phyloP scores from a whole-genome alignment of 306 rosid species.

The Lablab purpureus region DNA sequence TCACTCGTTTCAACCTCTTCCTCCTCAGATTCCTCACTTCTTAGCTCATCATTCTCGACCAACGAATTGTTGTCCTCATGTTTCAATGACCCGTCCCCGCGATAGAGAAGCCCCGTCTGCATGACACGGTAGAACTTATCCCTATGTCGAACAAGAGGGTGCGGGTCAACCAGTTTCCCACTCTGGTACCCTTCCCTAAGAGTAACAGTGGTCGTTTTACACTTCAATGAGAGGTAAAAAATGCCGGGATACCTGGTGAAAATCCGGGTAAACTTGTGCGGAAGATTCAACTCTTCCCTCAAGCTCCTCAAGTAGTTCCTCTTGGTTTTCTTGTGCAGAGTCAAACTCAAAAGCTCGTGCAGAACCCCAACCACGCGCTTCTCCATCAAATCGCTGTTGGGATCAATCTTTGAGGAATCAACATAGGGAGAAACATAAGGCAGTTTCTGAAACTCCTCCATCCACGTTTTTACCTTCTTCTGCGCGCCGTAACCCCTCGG shows the following conservation, averaged over 20 bases:
- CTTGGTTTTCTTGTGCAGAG: slow-evolving; percentile 89
- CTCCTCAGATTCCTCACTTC: slow-evolving; percentile 52
- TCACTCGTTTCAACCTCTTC: slow-evolving; percentile 52
- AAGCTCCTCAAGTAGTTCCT: slow-evolving; percentile 83
- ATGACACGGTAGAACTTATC: slow-evolving; percentile 84
- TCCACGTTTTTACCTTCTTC: slow-evolving; percentile 84
- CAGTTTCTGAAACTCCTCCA: slow-evolving; percentile 91
- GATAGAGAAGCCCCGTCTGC: slow-evolving; percentile 84
- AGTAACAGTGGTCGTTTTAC: slow-evolving; percentile 84
- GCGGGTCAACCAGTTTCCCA: slow-evolving; percentile 78
- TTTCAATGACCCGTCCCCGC: slow-evolving; percentile 65
- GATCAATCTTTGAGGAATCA: slow-evolving; percentile 71
- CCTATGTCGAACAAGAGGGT: slow-evolving; percentile 71
- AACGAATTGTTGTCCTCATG: slow-evolving; percentile 31
- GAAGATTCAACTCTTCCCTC: slow-evolving; percentile 91
- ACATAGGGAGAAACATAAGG: slow-evolving; percentile 87
- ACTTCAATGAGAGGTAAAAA: slow-evolving; percentile 85
- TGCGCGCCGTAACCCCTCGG: slow-evolving; percentile 91
- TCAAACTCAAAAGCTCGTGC: slow-evolving; percentile 83
- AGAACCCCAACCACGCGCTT: slow-evolving; percentile 90
- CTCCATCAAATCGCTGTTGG: slow-evolving; percentile 93
- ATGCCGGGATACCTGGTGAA: slow-evolving; percentile 89
- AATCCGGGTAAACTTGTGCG: slow-evolving; percentile 83
- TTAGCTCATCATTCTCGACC: slow-evolving; percentile 46
- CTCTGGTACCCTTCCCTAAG: slow-evolving; percentile 81